phyloP scores from a whole-genome alignment of 2,329 filamentous ascomycete genomes.

The Leptographium flavum region DNA sequence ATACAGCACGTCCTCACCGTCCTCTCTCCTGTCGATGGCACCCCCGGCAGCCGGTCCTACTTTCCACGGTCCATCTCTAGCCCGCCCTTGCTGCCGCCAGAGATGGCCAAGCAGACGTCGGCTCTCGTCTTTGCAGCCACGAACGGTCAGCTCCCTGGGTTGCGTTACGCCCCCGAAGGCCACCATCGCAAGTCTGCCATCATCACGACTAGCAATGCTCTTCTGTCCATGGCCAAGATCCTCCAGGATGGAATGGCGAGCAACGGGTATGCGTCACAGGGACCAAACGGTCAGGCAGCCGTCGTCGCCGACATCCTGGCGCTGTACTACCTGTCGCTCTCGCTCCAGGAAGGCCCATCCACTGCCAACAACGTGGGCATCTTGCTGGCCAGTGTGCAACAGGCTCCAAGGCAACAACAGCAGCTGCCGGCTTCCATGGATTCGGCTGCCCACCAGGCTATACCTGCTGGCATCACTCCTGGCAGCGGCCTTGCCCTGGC shows the following conservation, averaged over 20 bases:
- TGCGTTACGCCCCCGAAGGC: slow-evolving; percentile 57
- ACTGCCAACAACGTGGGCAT: slow-evolving; percentile 98
- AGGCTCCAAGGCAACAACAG: slow-evolving; percentile 21
- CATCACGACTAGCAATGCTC: slow-evolving; percentile 87
- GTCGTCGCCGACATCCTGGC: slow-evolving; percentile 86
- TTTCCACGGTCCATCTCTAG: slow-evolving; percentile 23
- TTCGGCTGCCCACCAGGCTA: slow-evolving; percentile 20
- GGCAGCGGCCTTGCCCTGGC: slow-evolving; percentile 82
- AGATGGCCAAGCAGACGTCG: slow-evolving; percentile 70
- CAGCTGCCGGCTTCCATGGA: slow-evolving; percentile 11
- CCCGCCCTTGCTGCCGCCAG: slow-evolving; percentile 69
- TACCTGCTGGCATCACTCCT: slow-evolving; percentile 60
- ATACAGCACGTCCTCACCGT: slow-evolving; percentile 65
- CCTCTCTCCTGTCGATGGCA: slow-evolving; percentile 34
- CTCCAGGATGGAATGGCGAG: slow-evolving; percentile 92
- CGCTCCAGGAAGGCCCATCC: slow-evolving; percentile 87
- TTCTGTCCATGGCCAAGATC: slow-evolving; percentile 91
- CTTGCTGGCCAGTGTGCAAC: slow-evolving; percentile 85
- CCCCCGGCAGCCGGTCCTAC: slow-evolving; percentile 4
- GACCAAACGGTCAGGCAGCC: slow-evolving; percentile 46
- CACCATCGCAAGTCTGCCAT: slow-evolving; percentile 65
- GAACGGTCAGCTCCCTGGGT: slow-evolving; percentile 62
- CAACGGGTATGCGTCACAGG: slow-evolving; percentile 33
- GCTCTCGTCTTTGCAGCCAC: slow-evolving; percentile 65
- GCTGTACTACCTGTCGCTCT: slow-evolving; percentile 88